These are phyloP conservation scores for Blumeria hordei DNA, from an alignment of 2,329 filamentous ascomycete genomes.

Conservation along the genomic window DNA sequence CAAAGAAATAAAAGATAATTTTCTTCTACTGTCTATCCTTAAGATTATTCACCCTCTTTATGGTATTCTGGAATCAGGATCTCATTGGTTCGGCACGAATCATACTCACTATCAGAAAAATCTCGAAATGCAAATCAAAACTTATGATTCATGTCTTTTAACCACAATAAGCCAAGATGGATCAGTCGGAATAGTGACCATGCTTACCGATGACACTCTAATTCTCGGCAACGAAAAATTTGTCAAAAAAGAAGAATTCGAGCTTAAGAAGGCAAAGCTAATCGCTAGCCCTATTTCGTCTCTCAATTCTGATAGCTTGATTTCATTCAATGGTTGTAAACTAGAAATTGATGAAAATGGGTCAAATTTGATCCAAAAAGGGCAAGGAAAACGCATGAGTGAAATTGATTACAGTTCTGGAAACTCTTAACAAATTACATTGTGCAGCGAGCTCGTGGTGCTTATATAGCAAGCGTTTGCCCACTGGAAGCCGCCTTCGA, in stretches of 20 bases:
- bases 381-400: not conserved
- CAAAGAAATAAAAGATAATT: not conserved
- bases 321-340: not conserved
- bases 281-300: not conserved
- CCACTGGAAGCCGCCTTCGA: not conserved
- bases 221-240: not conserved
- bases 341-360: not conserved
- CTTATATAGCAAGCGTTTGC: not conserved
- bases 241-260: not conserved
- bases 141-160: not conserved
- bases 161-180: not conserved
- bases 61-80: not conserved
- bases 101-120: not conserved
- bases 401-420: not conserved
- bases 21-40: not conserved
- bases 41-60: not conserved
- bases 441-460: not conserved
- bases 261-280: not conserved
- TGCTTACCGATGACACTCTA: not conserved
- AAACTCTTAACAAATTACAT: not conserved
- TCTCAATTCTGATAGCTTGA: not conserved
- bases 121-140: not conserved
- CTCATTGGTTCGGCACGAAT: not conserved
- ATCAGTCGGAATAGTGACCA: not conserved
- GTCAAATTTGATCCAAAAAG: not conserved